phyloP scores from a whole-genome alignment of 169 alveolate species.

The Plasmodium adleri region DNA sequence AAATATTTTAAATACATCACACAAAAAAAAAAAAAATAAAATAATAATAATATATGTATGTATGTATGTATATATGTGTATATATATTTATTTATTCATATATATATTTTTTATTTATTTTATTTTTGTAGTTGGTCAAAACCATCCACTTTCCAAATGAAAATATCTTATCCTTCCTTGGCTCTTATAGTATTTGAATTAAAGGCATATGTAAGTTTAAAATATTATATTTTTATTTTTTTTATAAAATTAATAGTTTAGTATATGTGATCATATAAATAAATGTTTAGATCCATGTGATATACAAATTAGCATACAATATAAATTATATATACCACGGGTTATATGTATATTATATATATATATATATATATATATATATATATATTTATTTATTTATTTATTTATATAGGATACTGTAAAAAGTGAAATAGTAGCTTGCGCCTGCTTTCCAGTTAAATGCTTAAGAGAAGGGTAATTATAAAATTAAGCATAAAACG shows the following conservation, averaged over 20 bases:
- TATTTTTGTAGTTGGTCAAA: conserved; percentile 60
- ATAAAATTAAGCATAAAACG: conserved; percentile 1
- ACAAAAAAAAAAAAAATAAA: too few relatives aligned
- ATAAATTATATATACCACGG: too few relatives aligned
- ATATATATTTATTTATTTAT: conserved; percentile 3
- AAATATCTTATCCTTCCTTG: conserved; percentile 63
- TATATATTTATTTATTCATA: neutral
- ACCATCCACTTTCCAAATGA: conserved; percentile 72
- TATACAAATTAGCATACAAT: too few relatives aligned
- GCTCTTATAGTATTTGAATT: conserved; percentile 77
- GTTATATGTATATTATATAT: neutral
- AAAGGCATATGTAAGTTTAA: conserved; percentile 70
- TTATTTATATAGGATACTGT: conserved; percentile 78
- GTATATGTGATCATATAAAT: neutral
- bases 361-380: neutral
- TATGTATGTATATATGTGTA: neutral
- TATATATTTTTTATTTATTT: neutral
- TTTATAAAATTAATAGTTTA: neutral
- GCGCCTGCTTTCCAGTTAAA: conserved; percentile 83
- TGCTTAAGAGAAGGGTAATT: conserved; percentile 80
- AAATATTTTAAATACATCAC: neutral
- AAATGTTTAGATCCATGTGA: too few relatives aligned
- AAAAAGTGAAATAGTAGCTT: conserved; percentile 81
- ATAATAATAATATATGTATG: neutral
- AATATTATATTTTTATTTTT: neutral